phyloP scores from a whole-genome alignment of 2,329 filamentous ascomycete genomes.

The Chaetomiaceae sp. region DNA sequence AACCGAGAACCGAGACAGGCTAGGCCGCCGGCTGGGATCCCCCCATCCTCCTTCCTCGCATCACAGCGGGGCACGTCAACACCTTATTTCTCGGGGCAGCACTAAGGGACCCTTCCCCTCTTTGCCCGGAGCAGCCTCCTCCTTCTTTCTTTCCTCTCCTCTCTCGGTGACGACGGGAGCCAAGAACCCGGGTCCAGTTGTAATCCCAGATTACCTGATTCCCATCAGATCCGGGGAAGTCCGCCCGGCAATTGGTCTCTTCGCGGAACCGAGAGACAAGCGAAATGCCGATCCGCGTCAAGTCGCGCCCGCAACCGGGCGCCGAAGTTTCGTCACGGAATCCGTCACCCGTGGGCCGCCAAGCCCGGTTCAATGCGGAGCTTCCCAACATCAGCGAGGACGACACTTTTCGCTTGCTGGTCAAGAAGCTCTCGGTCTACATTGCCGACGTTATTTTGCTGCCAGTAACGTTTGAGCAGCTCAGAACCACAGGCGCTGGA shows the following conservation, averaged over 20 bases:
- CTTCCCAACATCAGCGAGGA: conserved; percentile 55
- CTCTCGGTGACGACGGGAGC: neutral
- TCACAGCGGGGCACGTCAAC: too few species aligned
- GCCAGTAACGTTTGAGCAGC: conserved; percentile 69
- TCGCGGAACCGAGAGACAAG: neutral
- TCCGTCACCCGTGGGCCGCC: conserved; percentile 33
- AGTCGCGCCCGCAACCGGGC: conserved; percentile 32
- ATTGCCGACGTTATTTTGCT: conserved; percentile 56
- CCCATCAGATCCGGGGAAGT: neutral
- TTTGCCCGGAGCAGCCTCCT: conserved; percentile 4
- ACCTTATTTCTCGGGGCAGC: too few species aligned
- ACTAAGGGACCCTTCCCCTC: conserved; percentile 19
- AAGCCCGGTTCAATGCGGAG: conserved; percentile 27
- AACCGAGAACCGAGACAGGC: neutral
- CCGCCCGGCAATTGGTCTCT: neutral
- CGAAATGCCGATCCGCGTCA: conserved; percentile 39
- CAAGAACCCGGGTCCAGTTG: neutral
- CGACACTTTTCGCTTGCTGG: conserved; percentile 60
- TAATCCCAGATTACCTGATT: neutral
- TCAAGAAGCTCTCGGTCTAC: conserved; percentile 62
- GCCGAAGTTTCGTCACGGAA: conserved; percentile 33
- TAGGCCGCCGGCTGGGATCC: neutral
- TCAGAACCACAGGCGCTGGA: conserved; percentile 62
- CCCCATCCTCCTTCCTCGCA: too few species aligned
- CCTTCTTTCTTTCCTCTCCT: neutral